Base-by-base conservation (phyloP, 768 basidiomycete genomes). In the Boletales sp. region DNA sequence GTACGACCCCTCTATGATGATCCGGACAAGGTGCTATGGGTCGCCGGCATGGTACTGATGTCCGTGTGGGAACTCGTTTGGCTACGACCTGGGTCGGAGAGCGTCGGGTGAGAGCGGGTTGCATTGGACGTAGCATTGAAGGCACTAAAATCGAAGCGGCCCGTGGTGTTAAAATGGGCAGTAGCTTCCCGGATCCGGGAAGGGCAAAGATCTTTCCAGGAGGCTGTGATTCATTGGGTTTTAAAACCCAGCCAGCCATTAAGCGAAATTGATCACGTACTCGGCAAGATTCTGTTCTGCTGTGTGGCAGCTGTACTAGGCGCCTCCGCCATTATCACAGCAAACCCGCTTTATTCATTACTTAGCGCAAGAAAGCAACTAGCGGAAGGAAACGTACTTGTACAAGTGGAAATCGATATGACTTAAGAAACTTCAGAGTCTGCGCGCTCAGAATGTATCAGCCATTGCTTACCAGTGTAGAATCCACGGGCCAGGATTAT, bases 401-500 rank as follows among this genome's bases (percentile, higher is more conserved):
- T 49, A 48, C 42, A 69, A 44, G 51, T 69, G 66, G 35, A 55
- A 69, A 48, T 69, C 68, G 39, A 67, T 64, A 44, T 67, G 66
- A 48, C 68, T 69, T 25, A 34, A 32, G 4, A 54, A 46, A 3
- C 2, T 30, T 57, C 46, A 56, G 48, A 17, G 10, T 28, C 25
- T 28, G 25, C 13, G 13, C 9, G 25, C 4, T 37, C 19, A 40
- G 19, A 25, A 45, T 31, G 10, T 31, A 12, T 13, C 17, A 39
- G 37, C 12, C 9, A 17, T 9, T 43, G 34, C 59, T 46, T 34
- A 64, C 67, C 68, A 78, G 54, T 78, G 77, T 30, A 77, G 52
- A 55, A 78, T 69, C 78, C 82, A 84, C 4, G 78, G 78, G 11
- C 86, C 86, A 4, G 83, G 75, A 64, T 87, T 87, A 58, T 87